Percentiles rank a stretch among this genome's conserved stretches.
phyloP scores from a whole-genome alignment of 495 filamentous ascomycete genomes.

The Hypoxylon cercidicola region DNA sequence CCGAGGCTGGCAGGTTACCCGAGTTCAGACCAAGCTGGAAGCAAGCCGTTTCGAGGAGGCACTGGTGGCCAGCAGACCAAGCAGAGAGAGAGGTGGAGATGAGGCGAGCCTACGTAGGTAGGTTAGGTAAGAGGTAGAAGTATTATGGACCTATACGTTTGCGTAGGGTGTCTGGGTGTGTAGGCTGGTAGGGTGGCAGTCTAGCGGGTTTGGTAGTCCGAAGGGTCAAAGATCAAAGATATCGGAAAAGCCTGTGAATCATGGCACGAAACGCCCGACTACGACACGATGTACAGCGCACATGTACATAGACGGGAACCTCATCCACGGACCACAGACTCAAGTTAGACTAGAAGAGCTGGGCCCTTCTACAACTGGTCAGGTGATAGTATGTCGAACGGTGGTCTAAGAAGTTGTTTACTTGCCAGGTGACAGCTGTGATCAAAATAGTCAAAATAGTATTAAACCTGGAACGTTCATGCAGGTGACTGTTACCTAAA shows the following conservation, averaged over 20 bases:
- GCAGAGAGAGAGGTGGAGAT: neutral
- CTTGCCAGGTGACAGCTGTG: constrained; percentile 10
- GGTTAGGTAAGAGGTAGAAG: neutral
- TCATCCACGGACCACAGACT: constrained; percentile 13
- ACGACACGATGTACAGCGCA: neutral
- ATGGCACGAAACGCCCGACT: too few relatives aligned
- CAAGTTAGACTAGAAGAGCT: constrained; percentile 12
- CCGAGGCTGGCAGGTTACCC: constrained; percentile 13
- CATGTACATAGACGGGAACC: too few relatives aligned
- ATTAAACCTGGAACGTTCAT: constrained; percentile 6
- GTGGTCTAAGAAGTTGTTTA: constrained; percentile 15
- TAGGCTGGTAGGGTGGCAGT: too few relatives aligned
- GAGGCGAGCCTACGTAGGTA: neutral
- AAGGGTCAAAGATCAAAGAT: too few relatives aligned
- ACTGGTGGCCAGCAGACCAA: neutral
- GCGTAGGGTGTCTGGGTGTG: too few relatives aligned
- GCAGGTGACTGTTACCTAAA: constrained; percentile 12
- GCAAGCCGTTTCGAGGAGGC: neutral
- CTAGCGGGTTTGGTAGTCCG: too few relatives aligned
- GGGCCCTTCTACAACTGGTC: constrained; percentile 7
- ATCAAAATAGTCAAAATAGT: constrained; percentile 10
- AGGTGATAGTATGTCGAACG: constrained; percentile 23
- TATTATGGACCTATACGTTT: neutral
- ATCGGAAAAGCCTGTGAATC: too few relatives aligned
- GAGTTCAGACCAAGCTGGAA: neutral